A percentile compares a stretch with the other conserved stretches of the same genome.
phyloP scores from a whole-genome alignment of 2,329 filamentous ascomycete species.

The Microdochium nivale region DNA sequence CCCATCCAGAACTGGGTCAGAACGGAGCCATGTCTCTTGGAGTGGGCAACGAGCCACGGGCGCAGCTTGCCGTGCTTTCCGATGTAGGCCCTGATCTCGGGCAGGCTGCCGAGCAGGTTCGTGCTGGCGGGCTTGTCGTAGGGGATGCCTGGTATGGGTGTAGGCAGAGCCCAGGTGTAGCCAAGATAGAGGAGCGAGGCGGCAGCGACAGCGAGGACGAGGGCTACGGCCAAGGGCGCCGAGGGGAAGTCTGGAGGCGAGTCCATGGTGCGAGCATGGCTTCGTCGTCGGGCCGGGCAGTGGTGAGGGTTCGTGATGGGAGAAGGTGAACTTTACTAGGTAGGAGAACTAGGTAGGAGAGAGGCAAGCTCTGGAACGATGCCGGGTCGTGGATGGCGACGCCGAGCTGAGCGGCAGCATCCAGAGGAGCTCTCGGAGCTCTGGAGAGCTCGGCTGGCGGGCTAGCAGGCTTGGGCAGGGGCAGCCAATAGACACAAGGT shows the following conservation, averaged over 20 bases:
- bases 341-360: too few relatives aligned
- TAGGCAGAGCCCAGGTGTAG: conserved; percentile 14
- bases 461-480: not conserved
- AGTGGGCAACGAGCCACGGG: conserved; percentile 8
- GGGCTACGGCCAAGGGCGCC: not conserved
- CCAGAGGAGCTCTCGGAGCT: too few relatives aligned
- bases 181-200: conserved; percentile 3
- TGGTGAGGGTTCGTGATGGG: not conserved
- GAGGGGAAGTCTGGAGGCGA: not conserved
- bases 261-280: not conserved
- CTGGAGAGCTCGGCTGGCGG: not conserved
- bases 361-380: too few relatives aligned
- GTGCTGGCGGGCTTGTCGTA: conserved; percentile 12
- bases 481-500: too few relatives aligned
- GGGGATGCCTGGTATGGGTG: conserved; percentile 19
- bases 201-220: conserved; percentile 1
- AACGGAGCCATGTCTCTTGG: conserved; percentile 10
- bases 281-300: too few relatives aligned
- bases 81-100: conserved; percentile 8
- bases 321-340: not conserved
- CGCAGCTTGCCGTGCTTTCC: conserved; percentile 5
- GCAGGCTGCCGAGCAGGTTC: conserved; percentile 13
- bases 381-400: not conserved
- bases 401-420: not conserved
- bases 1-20: conserved; percentile 24